These are phyloP conservation scores for Brassica carinata DNA, from an alignment of 345 rosid species.

Conservation along the genomic window DNA sequence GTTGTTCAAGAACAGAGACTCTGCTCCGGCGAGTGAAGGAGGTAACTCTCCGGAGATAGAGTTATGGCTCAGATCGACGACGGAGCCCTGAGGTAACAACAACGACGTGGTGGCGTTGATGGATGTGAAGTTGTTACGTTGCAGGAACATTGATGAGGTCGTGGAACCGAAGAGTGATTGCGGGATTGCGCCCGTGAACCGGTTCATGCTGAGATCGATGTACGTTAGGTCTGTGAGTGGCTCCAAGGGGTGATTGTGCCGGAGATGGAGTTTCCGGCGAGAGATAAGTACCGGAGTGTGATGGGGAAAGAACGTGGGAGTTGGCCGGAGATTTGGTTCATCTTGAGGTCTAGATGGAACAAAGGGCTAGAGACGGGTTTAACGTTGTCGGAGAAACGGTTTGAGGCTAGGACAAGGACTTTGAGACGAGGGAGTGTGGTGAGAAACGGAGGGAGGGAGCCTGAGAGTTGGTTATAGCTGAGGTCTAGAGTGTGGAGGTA, in stretches of 20 bases:
- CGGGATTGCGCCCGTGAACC: slow-evolving; percentile 72
- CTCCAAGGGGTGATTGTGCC: slow-evolving; percentile 61
- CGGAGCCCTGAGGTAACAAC: slow-evolving; percentile 47
- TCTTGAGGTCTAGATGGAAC: slow-evolving; percentile 72
- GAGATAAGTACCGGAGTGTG: slow-evolving; percentile 72
- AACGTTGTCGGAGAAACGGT: slow-evolving; percentile 51
- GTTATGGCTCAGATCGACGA: slow-evolving; percentile 80
- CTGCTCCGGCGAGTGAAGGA: slow-evolving; percentile 55
- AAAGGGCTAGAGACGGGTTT: slow-evolving; percentile 44
- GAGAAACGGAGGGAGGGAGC: slow-evolving; percentile 56
- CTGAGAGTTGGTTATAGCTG: slow-evolving; percentile 72
- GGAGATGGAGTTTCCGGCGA: slow-evolving; percentile 56
- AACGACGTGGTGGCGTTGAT: neutral
- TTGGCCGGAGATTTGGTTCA: slow-evolving; percentile 55
- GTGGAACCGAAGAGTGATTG: slow-evolving; percentile 52
- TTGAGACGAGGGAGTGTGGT: slow-evolving; percentile 47
- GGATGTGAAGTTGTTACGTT: slow-evolving; percentile 79
- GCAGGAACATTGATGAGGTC: slow-evolving; percentile 62
- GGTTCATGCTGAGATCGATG: slow-evolving; percentile 85
- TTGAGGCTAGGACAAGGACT: slow-evolving; percentile 63
- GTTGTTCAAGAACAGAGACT: slow-evolving; percentile 66
- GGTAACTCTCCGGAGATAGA: slow-evolving; percentile 58
- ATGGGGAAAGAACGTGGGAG: slow-evolving; percentile 57
- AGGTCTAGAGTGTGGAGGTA: slow-evolving; percentile 82
- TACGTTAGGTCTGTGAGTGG: slow-evolving; percentile 53